phyloP scores from a whole-genome alignment of 768 basidiomycete genomes.

The Candolleomyces aberdarensis region DNA sequence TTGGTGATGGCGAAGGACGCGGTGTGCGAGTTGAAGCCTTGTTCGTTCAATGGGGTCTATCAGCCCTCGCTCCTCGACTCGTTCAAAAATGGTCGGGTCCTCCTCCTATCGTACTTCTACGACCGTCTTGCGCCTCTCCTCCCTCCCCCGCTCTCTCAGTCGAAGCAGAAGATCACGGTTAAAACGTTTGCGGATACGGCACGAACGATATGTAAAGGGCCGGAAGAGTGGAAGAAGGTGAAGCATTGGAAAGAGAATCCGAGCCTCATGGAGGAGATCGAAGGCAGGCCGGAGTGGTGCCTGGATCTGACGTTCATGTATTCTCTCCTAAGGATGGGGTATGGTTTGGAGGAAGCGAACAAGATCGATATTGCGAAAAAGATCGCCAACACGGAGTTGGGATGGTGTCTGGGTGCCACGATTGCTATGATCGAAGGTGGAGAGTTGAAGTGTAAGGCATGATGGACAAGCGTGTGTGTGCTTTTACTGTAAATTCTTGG shows the following conservation, averaged over 20 bases:
- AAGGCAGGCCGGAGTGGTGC: constrained; percentile 89
- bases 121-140: constrained; percentile 87
- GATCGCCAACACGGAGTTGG: constrained; percentile 85
- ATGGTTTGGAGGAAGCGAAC: constrained; percentile 75
- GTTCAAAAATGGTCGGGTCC: constrained; percentile 80
- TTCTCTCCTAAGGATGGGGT: constrained; percentile 79
- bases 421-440: constrained; percentile 66
- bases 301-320: constrained; percentile 97
- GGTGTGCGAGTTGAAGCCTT: constrained; percentile 90
- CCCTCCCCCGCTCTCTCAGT: constrained; percentile 8
- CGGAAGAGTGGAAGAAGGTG: constrained; percentile 47
- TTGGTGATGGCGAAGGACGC: constrained; percentile 94
- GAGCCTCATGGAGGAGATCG: constrained; percentile 56
- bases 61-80: constrained; percentile 90
- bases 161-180: constrained; percentile 36
- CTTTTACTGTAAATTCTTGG: too few species aligned
- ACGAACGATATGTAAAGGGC: constrained; percentile 69
- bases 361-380: constrained; percentile 81
- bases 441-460: constrained; percentile 52
- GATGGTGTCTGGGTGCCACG: constrained; percentile 89
- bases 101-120: constrained; percentile 97
- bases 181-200: constrained; percentile 63
- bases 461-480: background rate
- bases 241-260: constrained; percentile 34
- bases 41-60: constrained; percentile 96